Evolutionary conservation across 257 asterid genomes (phyloP).

Genomic region (Solanum etuberosum): DNA sequence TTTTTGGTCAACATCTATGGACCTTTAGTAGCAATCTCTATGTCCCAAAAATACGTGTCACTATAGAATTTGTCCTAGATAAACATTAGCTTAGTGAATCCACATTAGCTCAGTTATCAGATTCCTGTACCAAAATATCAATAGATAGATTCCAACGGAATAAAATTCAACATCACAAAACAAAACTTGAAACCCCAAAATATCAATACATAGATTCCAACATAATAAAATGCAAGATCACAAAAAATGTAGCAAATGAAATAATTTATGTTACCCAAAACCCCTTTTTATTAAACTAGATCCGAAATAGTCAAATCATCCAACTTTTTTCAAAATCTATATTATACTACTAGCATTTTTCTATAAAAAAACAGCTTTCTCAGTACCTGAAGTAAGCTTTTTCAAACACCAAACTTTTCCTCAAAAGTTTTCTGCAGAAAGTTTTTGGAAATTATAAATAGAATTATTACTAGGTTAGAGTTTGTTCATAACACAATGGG

Average conservation of each 20-base stretch:
- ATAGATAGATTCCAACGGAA: too few species aligned
- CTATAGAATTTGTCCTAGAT: too few species aligned
- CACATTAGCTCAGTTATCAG: too few species aligned
- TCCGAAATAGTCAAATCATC: background rate
- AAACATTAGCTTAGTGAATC: too few species aligned
- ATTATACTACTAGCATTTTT: background rate
- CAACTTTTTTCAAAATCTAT: background rate
- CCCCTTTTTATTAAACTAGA: background rate
- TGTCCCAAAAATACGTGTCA: too few species aligned
- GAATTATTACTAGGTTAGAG: background rate
- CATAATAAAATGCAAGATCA: background rate
- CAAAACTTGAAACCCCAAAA: background rate
- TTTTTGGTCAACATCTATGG: too few species aligned
- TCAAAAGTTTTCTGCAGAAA: background rate
- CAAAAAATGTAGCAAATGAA: background rate
- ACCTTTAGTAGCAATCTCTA: too few species aligned
- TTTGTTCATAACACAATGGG: background rate
- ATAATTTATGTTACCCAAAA: background rate
- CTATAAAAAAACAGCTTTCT: background rate
- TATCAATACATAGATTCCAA: background rate
- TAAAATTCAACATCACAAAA: too few species aligned
- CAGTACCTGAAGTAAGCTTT: background rate
- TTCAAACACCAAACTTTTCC: background rate
- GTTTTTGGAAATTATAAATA: too few species aligned
- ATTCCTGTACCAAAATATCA: too few species aligned